These are phyloP conservation scores for Heritiera fomes DNA, from an alignment of 345 rosid genomes.

Conservation along the genomic window DNA sequence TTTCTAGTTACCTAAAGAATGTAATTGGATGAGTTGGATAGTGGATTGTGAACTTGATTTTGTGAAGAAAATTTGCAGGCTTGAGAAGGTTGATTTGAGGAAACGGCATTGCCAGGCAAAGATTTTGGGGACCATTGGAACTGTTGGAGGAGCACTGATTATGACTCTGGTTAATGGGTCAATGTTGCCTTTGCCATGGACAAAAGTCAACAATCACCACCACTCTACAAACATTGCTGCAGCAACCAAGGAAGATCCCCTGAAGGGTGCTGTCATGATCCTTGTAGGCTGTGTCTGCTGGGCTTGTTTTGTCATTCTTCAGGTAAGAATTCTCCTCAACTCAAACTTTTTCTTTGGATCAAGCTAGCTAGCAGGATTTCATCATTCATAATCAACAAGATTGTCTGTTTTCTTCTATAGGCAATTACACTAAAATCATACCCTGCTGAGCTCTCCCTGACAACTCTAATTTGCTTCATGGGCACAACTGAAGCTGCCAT, in stretches of 20 bases:
- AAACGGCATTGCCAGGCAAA: slow-evolving; percentile 74
- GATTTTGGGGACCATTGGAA: slow-evolving; percentile 74
- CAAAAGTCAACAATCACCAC: slow-evolving; percentile 30
- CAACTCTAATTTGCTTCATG: slow-evolving; percentile 66
- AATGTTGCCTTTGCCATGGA: slow-evolving; percentile 72
- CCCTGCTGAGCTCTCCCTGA: slow-evolving; percentile 76
- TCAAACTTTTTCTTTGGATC: too few species aligned
- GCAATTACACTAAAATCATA: slow-evolving; percentile 71
- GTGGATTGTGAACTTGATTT: background rate
- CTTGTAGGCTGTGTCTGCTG: slow-evolving; percentile 53
- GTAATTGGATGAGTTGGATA: background rate
- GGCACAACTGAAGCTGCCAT: slow-evolving; percentile 62
- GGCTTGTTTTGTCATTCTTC: slow-evolving; percentile 67
- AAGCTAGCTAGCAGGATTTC: too few species aligned
- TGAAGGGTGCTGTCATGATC: slow-evolving; percentile 61
- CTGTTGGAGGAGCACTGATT: slow-evolving; percentile 92
- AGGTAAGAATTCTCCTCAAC: slow-evolving; percentile 33
- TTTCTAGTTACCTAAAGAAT: background rate
- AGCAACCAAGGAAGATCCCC: slow-evolving; percentile 38
- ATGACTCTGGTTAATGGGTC: slow-evolving; percentile 79
- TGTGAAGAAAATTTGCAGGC: slow-evolving; percentile 35
- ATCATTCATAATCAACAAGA: too few species aligned
- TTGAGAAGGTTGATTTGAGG: slow-evolving; percentile 64
- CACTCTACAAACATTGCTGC: slow-evolving; percentile 21
- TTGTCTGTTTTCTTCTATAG: slow-evolving; percentile 27